Conservation (phyloP, 1,284 basidiomycete species). For the Cryptococcus sp. region DNA sequence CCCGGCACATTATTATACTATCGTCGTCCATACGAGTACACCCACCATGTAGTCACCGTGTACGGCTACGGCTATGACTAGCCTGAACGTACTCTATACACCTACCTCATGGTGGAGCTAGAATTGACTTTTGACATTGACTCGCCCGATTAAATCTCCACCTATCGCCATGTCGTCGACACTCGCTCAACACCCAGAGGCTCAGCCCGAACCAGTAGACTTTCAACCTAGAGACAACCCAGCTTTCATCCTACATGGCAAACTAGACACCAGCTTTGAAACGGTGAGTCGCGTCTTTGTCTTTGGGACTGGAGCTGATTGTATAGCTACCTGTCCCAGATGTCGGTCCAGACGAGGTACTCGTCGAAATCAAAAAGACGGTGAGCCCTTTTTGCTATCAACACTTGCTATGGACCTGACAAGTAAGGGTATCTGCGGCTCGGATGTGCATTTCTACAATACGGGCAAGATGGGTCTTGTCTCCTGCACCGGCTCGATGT, state of each 20-base stretch:
- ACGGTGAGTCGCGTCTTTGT: slow-evolving; percentile 21
- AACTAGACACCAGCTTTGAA: slow-evolving; percentile 32
- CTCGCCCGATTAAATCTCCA: too few relatives aligned
- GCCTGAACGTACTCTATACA: too few relatives aligned
- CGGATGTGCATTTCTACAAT: slow-evolving; percentile 59
- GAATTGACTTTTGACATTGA: too few relatives aligned
- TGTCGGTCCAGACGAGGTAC: slow-evolving; percentile 69
- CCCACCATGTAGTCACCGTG: too few relatives aligned
- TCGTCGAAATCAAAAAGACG: slow-evolving; percentile 87
- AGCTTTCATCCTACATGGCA: slow-evolving; percentile 41
- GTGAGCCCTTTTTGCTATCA: slow-evolving; percentile 46
- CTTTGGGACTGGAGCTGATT: not conserved
- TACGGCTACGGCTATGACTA: too few relatives aligned
- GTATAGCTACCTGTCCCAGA: slow-evolving; percentile 67
- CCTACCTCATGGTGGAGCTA: too few relatives aligned
- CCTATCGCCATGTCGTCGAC: slow-evolving; percentile 4
- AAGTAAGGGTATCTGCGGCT: slow-evolving; percentile 78
- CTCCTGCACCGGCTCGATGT: slow-evolving; percentile 37
- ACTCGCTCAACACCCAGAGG: not conserved
- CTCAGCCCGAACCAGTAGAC: slow-evolving; percentile 10
- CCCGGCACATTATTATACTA: too few relatives aligned
- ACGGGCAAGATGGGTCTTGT: slow-evolving; percentile 38
- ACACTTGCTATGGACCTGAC: slow-evolving; percentile 1
- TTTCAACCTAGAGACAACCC: slow-evolving; percentile 38
- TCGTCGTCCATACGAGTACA: too few relatives aligned